Base-by-base conservation (phyloP, 345 rosid genomes). In the Salix exigua region DNA sequence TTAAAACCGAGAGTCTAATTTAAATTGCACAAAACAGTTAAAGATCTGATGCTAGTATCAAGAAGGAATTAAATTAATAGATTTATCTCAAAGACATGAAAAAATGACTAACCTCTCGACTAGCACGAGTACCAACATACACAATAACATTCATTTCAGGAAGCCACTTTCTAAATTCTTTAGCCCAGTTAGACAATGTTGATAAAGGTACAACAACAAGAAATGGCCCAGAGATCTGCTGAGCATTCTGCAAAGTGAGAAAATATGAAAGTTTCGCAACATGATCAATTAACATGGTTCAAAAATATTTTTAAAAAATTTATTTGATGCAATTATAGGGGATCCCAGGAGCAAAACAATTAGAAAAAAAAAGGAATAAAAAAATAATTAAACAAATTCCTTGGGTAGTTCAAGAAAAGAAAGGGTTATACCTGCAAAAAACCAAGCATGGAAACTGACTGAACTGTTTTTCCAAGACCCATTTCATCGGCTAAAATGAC, bases 401-500 rank as follows among this genome's bases (percentile, higher is more conserved):
- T 23, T 4, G 3, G 69, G 26, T 38, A 40, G 53, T 40, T 42
- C 6, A 7, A 17, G 44, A 37, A 37, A 51, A 58, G 65, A 70
- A 46, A 72, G 70, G 78, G 71, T 18, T 48, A 75, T 73, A 96
- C 99, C 99, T 94, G 99, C 81, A 96, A 82, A 79, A 96, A 96
- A 69, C 99, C 99, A 67, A 96, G 96, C 99, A 96, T 94, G 31
- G 99, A 96, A 74, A 96, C 94, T 37, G 99, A 96, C 89, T 96
- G 99, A 73, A 96, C 98, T 74, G 99, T 96, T 89, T 96, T 96
- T 71, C 99, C 99, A 65, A 96, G 99, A 85, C 99, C 99, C 99
- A 96, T 96, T 83, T 96, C 99, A 82, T 96, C 98, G 78, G 99
- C 99, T 86, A 96, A 89, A 82, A 96, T 96, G 80, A 96, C 99